Percentiles rank a stretch among this genome's conserved stretches.
Evolutionary conservation across 1,284 basidiomycete species (phyloP).

Genomic region (Ustilago crameri): DNA sequence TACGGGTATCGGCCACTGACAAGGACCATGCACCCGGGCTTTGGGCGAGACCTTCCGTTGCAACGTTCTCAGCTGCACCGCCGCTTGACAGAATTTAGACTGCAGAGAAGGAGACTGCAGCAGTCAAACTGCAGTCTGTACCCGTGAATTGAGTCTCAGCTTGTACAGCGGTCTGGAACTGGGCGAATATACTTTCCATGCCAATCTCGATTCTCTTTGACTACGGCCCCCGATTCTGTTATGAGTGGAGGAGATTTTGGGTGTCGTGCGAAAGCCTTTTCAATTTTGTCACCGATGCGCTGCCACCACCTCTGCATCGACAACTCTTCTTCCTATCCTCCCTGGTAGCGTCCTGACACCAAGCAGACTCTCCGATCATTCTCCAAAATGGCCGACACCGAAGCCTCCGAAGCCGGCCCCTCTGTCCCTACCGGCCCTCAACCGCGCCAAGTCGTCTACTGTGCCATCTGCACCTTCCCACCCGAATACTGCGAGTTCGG

Average conservation of each 20-base stretch:
- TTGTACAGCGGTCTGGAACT: background rate
- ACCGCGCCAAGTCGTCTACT: conserved; percentile 55
- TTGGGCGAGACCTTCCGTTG: too few species aligned
- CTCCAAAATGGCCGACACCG: conserved; percentile 35
- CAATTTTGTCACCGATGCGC: background rate
- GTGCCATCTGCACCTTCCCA: conserved; percentile 64
- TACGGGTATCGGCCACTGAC: too few species aligned
- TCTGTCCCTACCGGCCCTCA: conserved; percentile 39
- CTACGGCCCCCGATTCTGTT: conserved; percentile 1
- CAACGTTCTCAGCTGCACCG: too few species aligned
- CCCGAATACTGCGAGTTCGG: conserved; percentile 68
- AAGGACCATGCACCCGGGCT: too few species aligned
- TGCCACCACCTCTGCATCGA: background rate
- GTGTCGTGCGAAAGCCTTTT: conserved; percentile 38
- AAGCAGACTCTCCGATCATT: too few species aligned
- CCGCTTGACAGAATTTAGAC: too few species aligned
- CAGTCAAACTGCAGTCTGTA: too few species aligned
- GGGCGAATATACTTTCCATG: too few species aligned
- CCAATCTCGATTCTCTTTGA: too few species aligned
- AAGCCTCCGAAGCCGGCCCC: conserved; percentile 39
- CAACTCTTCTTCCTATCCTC: background rate
- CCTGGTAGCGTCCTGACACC: too few species aligned
- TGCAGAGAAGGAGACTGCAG: too few species aligned
- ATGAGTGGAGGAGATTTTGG: conserved; percentile 1
- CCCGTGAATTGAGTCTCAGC: conserved; percentile 24